Evolutionary conservation across 2,329 filamentous ascomycete species (phyloP), one percentile per base, ranked within the genome.

Genomic region (Exserohilum rostratum): DNA sequence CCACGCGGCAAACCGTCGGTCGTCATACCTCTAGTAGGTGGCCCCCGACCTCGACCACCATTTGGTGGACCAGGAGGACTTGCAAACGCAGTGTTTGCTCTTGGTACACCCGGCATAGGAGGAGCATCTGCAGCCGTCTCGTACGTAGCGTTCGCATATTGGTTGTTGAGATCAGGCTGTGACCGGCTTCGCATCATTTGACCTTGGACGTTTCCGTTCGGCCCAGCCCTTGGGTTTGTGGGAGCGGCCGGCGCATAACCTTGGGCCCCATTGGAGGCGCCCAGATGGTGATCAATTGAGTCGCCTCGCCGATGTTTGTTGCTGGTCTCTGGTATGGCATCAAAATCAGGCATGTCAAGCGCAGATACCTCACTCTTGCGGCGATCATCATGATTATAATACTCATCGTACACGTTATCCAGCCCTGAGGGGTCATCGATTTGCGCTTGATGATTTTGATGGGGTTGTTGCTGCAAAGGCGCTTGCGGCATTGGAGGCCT

Each of bases 111-210:
- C 13, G 73, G 72, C 34, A 76, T 60, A 1, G 67, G 65, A 18
- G 85, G 85, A 17, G 81, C 79, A 62, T 90, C 87, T 22, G 78
- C 82, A 2, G 85, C 86, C 82, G 93, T 88, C 66, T 91, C 90
- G 62, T 91, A 91, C 1, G 90, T 82, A 10, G 50, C 58, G 38
- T 68, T 64, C 13, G 59, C 56, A 38, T 74, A 70, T 39, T 72
- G 72, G 0, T 61, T 66, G 48, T 74, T 68, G 45, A 89, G 75
- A 67, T 89, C 84, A 27, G 87, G 87, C 67, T 90, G 87, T 10
- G 87, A 90, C 60, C 87, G 87, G 13, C 86, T 85, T 55, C 83
- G 82, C 54, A 79, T 83, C 46, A 87, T 64, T 47, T 75, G 69
- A 35, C 72, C 69, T 44, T 69, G 67, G 49, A 67, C 68, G n/a